Percentiles rank a stretch among this genome's conserved stretches.
phyloP scores from a whole-genome alignment of 2,329 filamentous ascomycete species.

The Stagonosporopsis rhizophila region DNA sequence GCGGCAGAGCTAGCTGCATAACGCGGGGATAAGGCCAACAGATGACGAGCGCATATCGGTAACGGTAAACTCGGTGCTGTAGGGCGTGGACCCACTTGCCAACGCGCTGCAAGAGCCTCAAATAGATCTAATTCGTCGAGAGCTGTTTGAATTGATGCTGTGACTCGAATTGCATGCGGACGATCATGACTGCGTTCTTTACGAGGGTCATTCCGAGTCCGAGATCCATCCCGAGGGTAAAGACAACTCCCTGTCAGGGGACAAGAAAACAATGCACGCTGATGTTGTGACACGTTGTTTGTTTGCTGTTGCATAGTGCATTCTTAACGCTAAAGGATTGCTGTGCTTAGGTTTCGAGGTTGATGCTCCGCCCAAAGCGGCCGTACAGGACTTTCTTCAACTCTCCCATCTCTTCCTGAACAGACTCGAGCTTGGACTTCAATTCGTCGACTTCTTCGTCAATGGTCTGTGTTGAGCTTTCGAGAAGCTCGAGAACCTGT shows the following conservation, averaged over 20 bases:
- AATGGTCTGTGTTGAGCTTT: conserved; percentile 72
- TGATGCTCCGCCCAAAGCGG: conserved; percentile 95
- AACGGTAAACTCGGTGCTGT: conserved; percentile 11
- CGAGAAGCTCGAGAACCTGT: conserved; percentile 86
- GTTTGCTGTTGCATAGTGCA: not conserved
- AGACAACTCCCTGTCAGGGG: not conserved
- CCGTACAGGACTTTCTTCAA: conserved; percentile 94
- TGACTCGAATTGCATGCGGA: conserved; percentile 7
- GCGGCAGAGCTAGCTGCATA: conserved; percentile 18
- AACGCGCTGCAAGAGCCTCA: conserved; percentile 12
- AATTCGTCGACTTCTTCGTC: conserved; percentile 77
- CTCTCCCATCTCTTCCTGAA: conserved; percentile 86
- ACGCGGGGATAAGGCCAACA: conserved; percentile 21
- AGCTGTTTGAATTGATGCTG: conserved; percentile 4
- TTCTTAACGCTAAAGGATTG: not conserved
- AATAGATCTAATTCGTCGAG: conserved; percentile 4
- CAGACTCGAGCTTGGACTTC: conserved; percentile 75
- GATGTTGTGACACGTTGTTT: not conserved
- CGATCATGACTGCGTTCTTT: not conserved
- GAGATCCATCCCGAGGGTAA: conserved; percentile 15
- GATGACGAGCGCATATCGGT: conserved; percentile 17
- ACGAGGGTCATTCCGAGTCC: conserved; percentile 12
- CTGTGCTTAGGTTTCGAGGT: conserved; percentile 75
- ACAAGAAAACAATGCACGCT: not conserved
- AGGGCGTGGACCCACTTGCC: conserved; percentile 19